These are phyloP conservation scores for Solanum infundibuliforme DNA, from an alignment of 257 asterid genomes.

Conservation along the genomic window DNA sequence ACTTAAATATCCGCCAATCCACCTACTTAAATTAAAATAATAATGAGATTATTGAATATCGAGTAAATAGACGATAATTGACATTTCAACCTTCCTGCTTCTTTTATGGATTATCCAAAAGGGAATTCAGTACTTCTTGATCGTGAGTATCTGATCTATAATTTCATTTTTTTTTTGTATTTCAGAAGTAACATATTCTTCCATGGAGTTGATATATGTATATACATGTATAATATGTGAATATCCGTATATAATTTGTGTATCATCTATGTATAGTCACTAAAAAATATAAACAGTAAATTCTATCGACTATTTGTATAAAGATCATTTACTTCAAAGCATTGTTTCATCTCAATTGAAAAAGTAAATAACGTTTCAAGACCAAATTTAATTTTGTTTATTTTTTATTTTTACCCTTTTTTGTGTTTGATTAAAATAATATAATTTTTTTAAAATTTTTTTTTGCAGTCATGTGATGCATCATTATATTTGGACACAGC, in stretches of 20 bases:
- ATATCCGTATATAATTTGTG: neutral
- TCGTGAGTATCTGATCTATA: neutral
- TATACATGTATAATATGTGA: neutral
- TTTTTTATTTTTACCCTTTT: neutral
- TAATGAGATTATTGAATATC: no score
- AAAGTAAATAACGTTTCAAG: neutral
- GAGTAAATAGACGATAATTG: neutral
- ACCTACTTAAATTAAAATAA: no score
- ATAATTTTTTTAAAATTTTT: no score
- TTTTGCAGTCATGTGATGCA: slow-evolving; percentile 71
- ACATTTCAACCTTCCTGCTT: neutral
- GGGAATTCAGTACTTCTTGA: no score
- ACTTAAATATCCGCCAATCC: no score
- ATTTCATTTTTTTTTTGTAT: neutral
- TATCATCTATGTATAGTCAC: neutral
- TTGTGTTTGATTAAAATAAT: neutral
- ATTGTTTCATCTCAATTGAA: neutral
- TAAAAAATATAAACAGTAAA: neutral
- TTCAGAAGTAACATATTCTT: neutral
- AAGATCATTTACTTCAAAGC: neutral
- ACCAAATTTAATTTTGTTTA: neutral
- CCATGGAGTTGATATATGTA: neutral
- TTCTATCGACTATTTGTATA: neutral
- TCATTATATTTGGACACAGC: slow-evolving; percentile 47
- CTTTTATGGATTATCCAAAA: neutral